Evolutionary conservation across 192 early-diverging fungal genomes (phyloP), one percentile per base, ranked within the genome.

Genomic region (Phycomyces nitens): DNA sequence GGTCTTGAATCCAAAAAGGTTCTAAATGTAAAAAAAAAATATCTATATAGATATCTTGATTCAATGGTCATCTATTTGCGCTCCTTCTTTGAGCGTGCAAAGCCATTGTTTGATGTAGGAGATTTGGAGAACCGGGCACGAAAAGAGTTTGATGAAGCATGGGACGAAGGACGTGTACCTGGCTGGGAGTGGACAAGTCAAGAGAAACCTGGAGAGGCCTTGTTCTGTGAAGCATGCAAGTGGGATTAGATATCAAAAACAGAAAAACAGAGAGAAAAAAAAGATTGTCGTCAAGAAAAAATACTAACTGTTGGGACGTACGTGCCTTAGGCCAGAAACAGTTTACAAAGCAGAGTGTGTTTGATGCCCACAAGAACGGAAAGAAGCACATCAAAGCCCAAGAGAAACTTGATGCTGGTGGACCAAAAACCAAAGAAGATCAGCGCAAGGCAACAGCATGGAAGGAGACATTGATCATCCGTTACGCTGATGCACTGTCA

Each of bases 371-470:
- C 64, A 74, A 94, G 64, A 87, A 74, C 21, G 92, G 94, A 34
- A 94, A 93, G 74, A 97, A 97, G 68, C 96, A 99, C 72, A 82
- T 86, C 42, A 97, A 94, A 65, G 91, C 89, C 1, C 85, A 81
- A 9, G 78, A 79, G n/a, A 71, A 71, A 34, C 53, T 70, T 10
- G 69, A 68, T 26, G 44, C 74, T 9, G 54, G 70, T 59, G 18
- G 50, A 70, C 49, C 40, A 22, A 68, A 71, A 42, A 74, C 76
- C 51, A 82, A 82, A 65, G 69, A 73, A 12, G 80, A 77, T n/a
- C 67, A 79, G 29, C 80, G 87, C 50, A 74, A 81, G 34, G 71
- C 84, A n/a, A 70, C 80, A 39, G 92, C 93, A 34, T 80, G 78
- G 73, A 56, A 54, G 0, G 94, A 94, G 66, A 43, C 66, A 3